Percentiles rank a stretch among this genome's conserved stretches.
Evolutionary conservation across 1,284 basidiomycete species (phyloP).

Genomic region (Leccinum solheimii): DNA sequence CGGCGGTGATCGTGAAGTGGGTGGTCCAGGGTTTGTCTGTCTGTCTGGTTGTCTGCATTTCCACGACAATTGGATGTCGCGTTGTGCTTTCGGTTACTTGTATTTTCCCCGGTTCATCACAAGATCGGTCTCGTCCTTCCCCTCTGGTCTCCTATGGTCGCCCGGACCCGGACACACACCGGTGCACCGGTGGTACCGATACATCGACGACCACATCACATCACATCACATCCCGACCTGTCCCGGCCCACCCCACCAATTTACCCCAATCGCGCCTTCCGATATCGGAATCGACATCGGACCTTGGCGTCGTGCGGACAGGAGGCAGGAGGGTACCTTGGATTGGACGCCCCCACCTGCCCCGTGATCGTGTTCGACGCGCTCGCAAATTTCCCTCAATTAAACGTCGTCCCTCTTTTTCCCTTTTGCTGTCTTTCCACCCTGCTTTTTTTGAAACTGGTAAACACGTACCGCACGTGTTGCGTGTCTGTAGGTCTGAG

Average conservation of each 20-base stretch:
- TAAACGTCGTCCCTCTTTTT: not conserved
- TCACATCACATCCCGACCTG: not conserved
- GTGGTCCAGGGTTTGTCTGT: not conserved
- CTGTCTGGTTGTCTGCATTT: not conserved
- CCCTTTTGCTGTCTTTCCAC: not conserved
- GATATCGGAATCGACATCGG: conserved; percentile 8
- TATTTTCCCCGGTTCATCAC: not conserved
- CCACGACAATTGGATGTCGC: not conserved
- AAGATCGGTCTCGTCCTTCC: not conserved
- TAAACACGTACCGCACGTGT: not conserved
- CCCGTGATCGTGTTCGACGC: not conserved
- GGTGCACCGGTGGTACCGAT: not conserved
- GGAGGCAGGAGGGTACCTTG: not conserved
- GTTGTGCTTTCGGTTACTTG: not conserved
- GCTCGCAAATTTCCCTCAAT: conserved; percentile 12
- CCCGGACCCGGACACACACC: not conserved
- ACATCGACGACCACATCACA: conserved; percentile 1
- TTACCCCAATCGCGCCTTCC: conserved; percentile 1
- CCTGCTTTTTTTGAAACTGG: not conserved
- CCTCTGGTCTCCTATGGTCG: not conserved
- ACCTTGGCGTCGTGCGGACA: conserved; percentile 5
- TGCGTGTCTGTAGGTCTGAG: not conserved
- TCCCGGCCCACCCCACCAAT: not conserved
- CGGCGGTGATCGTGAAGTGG: not conserved
- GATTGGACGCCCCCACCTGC: not conserved